Evolutionary conservation across 1,139 yeast species (phyloP), one percentile per base, ranked within the genome.

Genomic region (Diutina neorugosa): DNA sequence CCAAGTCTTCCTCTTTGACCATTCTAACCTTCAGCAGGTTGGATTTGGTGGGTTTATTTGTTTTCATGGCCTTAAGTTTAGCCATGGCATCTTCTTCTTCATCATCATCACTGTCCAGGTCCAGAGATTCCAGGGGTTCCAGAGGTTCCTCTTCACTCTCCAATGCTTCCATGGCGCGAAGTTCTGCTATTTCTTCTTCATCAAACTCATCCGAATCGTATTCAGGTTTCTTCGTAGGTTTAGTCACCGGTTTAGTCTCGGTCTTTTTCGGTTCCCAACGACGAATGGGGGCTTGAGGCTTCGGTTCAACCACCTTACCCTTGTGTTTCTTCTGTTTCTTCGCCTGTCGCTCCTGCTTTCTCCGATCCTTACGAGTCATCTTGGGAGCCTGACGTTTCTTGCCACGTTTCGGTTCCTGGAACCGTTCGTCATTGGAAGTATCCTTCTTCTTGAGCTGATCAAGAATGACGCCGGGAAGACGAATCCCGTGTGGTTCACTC

Each of bases 401-500:
- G 58, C 70, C 69, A 47, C 63, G 60, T 37, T 61, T 60, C 43
- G 55, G 55, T 54, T 46, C 52, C 40, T 43, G 19, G 9, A 18
- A 31, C 8, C 51, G 19, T 18, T 57, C 60, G 53, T 71, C 76
- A 31, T 31, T 31, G n/a, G 37, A 31, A 31, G 12, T 11, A 20
- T 74, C 79, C 19, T 65, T 69, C 23, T 64, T 67, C 56, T 78
- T 74, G 57, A 87, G 75, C 62, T 82, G 84, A 58, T 86, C 93
- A 52, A 87, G 64, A 43, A 88, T 65, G 18, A 71, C 68, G 1
- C 86, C 86, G 0, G 96, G 96, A 27, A 87, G 70, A 56, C 82
- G 74, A 52, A 86, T 82, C 8, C 21, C 21, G 31, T 27, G 50
- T 4, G 75, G 77, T n/a, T 44, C 48, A 7, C 27, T 19, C 48